Evolutionary conservation across 1,284 basidiomycete genomes (phyloP).

Genomic region (Ceratobasidium sp.): DNA sequence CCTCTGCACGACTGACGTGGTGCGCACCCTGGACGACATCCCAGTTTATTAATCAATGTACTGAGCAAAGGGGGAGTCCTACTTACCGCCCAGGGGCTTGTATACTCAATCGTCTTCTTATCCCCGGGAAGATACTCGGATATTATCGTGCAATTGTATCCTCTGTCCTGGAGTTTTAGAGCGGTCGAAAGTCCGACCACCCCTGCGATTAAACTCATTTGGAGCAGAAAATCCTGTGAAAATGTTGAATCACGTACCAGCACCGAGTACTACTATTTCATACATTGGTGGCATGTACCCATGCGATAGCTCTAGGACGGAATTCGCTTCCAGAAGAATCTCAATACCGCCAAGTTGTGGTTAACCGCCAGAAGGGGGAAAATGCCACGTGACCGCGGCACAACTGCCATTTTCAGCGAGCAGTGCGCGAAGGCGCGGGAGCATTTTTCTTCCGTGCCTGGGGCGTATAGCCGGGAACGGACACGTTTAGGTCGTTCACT

Average conservation of each 20-base stretch:
- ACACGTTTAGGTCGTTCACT: no score
- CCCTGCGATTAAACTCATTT: slow-evolving; percentile 59
- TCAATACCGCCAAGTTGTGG: no score
- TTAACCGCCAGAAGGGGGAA: no score
- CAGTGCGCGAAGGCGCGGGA: no score
- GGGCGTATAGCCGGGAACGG: no score
- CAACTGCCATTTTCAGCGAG: no score
- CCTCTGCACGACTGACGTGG: slow-evolving; percentile 69
- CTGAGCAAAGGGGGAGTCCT: neutral
- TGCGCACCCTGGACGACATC: slow-evolving; percentile 67
- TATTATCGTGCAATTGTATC: slow-evolving; percentile 73
- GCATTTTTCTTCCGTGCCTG: no score
- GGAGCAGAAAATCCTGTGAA: neutral
- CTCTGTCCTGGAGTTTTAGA: slow-evolving; percentile 70
- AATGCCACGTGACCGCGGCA: no score
- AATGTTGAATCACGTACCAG: neutral
- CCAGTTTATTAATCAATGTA: neutral
- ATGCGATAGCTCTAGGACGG: no score
- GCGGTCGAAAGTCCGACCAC: slow-evolving; percentile 81
- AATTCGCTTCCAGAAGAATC: no score
- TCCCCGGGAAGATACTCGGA: slow-evolving; percentile 77
- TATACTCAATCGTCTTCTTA: slow-evolving; percentile 74
- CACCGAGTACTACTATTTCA: neutral
- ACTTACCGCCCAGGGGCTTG: slow-evolving; percentile 82
- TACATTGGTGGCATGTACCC: neutral